These are phyloP conservation scores for Margaritispora aquatica DNA, from an alignment of 495 filamentous ascomycete genomes.

Conservation along the genomic window DNA sequence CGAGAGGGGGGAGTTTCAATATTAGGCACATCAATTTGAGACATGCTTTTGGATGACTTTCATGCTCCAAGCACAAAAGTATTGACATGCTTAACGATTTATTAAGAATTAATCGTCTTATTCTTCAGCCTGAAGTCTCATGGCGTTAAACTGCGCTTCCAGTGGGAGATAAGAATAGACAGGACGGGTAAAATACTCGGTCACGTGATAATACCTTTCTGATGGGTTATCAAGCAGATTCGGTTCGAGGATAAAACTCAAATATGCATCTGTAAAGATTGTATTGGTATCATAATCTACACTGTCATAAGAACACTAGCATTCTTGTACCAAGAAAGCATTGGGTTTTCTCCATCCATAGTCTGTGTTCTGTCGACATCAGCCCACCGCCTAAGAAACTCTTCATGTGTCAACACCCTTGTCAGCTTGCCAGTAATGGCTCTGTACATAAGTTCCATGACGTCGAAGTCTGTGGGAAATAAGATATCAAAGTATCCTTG, in stretches of 20 bases:
- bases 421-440: conserved; percentile 89
- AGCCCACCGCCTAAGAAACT: conserved; percentile 85
- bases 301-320: conserved; percentile 83
- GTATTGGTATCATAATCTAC: conserved; percentile 7
- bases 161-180: no score
- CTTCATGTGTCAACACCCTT: conserved; percentile 75
- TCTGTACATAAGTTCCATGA: conserved; percentile 83
- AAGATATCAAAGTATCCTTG: conserved; percentile 99
- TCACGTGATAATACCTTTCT: no score
- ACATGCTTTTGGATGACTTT: no score
- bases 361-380: conserved; percentile 87
- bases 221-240: no score
- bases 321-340: conserved; percentile 92
- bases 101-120: no score
- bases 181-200: no score
- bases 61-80: no score
- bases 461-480: conserved; percentile 90
- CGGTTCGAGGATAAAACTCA: no score
- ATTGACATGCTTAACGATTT: no score
- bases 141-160: no score
- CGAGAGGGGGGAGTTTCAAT: neutral
- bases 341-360: conserved; percentile 82
- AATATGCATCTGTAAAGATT: neutral
- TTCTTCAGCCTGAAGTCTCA: no score
- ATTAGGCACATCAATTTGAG: neutral